Evolutionary conservation across 805 yeast species (phyloP).

Genomic region (Pichia exigua): DNA sequence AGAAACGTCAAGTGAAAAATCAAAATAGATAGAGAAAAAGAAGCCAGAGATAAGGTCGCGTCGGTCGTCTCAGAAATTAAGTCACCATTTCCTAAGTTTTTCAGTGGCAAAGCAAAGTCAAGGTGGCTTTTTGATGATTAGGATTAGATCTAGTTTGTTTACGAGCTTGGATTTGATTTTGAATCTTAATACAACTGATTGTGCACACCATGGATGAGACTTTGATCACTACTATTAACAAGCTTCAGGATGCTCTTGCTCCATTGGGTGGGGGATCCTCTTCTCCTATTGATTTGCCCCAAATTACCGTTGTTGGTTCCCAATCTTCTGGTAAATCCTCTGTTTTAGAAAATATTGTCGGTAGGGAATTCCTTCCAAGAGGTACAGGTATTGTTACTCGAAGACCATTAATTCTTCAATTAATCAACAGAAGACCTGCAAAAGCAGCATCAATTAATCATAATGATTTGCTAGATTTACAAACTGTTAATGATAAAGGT

Average conservation of each 20-base stretch:
- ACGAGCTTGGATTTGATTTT: no score
- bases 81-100: no score
- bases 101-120: no score
- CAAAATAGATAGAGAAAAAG: background rate
- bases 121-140: no score
- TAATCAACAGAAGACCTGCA: conserved; percentile 55
- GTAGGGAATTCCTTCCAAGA: conserved; percentile 84
- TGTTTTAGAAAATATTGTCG: conserved; percentile 84
- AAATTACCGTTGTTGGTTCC: conserved; percentile 91
- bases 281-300: conserved; percentile 89
- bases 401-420: conserved; percentile 77
- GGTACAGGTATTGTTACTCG: conserved; percentile 92
- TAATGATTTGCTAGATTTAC: conserved; percentile 38
- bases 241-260: conserved; percentile 93
- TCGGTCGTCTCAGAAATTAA: background rate
- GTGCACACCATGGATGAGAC: conserved; percentile 57
- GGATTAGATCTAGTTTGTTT: no score
- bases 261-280: conserved; percentile 86
- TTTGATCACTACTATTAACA: conserved; percentile 77
- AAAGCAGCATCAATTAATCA: conserved; percentile 7
- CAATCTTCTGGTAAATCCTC: conserved; percentile 88
- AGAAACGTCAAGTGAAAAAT: background rate
- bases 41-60: background rate
- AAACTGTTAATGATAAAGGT: conserved; percentile 37
- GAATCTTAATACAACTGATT: background rate